Evolutionary conservation across 441 rosid genomes (phyloP).

Genomic region (Gossypium schwendimanii): DNA sequence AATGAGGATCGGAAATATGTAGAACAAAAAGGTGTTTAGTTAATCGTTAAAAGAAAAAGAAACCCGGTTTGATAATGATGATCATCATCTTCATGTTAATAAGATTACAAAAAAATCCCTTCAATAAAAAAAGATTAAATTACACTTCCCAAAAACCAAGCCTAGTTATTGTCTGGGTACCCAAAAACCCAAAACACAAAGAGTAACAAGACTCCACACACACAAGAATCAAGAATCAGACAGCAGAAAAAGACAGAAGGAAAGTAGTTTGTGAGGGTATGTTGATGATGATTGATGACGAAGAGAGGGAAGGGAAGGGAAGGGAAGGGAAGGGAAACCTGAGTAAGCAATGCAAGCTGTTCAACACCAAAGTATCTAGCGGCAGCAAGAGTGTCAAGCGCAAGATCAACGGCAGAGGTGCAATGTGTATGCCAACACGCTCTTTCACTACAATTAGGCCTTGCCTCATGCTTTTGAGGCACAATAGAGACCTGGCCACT

Average conservation of each 20-base stretch:
- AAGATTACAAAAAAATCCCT: not conserved
- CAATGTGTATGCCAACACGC: constrained; percentile 99
- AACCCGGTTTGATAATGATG: constrained; percentile 9
- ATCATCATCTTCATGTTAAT: not conserved
- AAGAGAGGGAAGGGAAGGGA: not conserved
- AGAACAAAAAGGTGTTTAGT: not conserved
- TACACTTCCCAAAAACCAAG: constrained; percentile 25
- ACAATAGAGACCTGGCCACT: constrained; percentile 92
- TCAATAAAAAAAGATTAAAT: not conserved
- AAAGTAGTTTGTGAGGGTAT: constrained; percentile 7
- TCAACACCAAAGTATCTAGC: constrained; percentile 93
- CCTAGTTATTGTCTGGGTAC: constrained; percentile 7
- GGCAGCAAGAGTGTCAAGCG: constrained; percentile 92
- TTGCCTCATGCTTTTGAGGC: constrained; percentile 91
- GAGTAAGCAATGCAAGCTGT: constrained; percentile 94
- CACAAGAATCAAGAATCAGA: constrained; percentile 24
- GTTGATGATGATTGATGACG: not conserved
- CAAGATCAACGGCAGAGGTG: constrained; percentile 98
- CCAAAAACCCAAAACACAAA: constrained; percentile 17
- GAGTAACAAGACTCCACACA: constrained; percentile 11
- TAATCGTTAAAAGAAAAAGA: constrained; percentile 7
- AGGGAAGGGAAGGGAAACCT: constrained; percentile 39
- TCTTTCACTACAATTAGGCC: constrained; percentile 94
- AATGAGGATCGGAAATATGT: not conserved
- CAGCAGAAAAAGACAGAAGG: constrained; percentile 1